Evolutionary conservation across 176 grass and related monocot genomes (phyloP).

Genomic region (Zizania latifolia): DNA sequence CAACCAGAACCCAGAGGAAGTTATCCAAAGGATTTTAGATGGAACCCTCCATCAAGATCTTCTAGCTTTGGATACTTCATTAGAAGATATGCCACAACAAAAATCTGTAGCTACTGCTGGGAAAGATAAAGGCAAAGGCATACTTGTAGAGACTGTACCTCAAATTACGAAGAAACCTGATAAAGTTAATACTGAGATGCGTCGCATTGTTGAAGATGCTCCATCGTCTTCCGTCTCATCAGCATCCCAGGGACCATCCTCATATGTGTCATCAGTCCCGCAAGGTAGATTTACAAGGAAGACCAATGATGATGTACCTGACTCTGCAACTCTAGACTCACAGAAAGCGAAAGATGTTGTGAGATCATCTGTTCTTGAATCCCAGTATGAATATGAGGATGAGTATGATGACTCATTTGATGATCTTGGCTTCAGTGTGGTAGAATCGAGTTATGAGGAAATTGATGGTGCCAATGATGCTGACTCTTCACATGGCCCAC

Average conservation of each 20-base stretch:
- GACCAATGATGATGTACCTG: constrained; percentile 41
- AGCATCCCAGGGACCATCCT: constrained; percentile 16
- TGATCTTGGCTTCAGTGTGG: constrained; percentile 82
- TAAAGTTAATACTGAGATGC: constrained; percentile 24
- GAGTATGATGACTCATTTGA: constrained; percentile 99
- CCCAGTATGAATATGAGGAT: constrained; percentile 82
- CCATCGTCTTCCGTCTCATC: constrained; percentile 48
- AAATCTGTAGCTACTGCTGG: constrained; percentile 35
- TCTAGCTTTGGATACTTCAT: constrained; percentile 62
- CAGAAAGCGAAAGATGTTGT: constrained; percentile 57
- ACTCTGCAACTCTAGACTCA: constrained; percentile 54
- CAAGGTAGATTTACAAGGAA: constrained; percentile 92
- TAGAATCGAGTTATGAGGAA: constrained; percentile 81
- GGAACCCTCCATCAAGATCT: constrained; percentile 93
- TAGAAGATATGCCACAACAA: constrained; percentile 62
- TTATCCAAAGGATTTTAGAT: constrained; percentile 90
- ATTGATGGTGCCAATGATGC: constrained; percentile 45
- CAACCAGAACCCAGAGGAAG: constrained; percentile 75
- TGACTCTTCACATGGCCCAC: constrained; percentile 46
- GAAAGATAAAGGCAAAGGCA: constrained; percentile 80
- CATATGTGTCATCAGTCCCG: constrained; percentile 45
- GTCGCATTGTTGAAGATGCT: constrained; percentile 29
- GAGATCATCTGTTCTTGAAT: constrained; percentile 52
- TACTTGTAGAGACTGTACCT: constrained; percentile 54
- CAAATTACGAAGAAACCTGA: constrained; percentile 17